Conservation (phyloP, 2,329 filamentous ascomycete genomes). For the Aspergillus pseudoterreus region DNA sequence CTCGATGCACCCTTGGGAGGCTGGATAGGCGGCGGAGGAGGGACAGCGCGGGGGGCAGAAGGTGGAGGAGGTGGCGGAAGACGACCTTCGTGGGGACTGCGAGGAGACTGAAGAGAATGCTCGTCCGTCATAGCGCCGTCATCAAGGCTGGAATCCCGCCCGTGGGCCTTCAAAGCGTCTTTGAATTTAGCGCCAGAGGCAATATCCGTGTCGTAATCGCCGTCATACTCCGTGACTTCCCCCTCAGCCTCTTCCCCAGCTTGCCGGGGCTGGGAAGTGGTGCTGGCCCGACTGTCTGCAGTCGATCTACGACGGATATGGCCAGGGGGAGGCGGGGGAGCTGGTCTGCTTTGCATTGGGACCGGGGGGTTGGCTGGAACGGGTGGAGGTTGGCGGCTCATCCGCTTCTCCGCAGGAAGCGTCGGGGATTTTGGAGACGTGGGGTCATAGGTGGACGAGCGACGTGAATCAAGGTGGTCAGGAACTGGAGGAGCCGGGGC, state of each 20-base stretch:
- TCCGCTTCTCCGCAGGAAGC: conserved; percentile 35
- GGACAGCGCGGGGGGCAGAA: conserved; percentile 56
- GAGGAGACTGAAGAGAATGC: conserved; percentile 46
- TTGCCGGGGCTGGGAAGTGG: conserved; percentile 43
- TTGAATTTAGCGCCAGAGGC: conserved; percentile 91
- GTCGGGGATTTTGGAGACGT: conserved; percentile 37
- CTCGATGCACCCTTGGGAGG: conserved; percentile 46
- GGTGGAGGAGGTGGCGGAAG: conserved; percentile 54
- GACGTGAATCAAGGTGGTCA: conserved; percentile 37
- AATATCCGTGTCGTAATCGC: conserved; percentile 97
- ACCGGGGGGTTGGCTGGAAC: conserved; percentile 38
- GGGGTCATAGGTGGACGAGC: conserved; percentile 39
- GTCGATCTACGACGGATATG: conserved; percentile 57
- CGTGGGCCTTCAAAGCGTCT: conserved; percentile 82
- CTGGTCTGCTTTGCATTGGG: conserved; percentile 55
- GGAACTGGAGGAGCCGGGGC: conserved; percentile 43
- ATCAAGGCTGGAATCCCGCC: conserved; percentile 71
- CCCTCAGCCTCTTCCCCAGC: conserved; percentile 64
- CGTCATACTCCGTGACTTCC: conserved; percentile 90
- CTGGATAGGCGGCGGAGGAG: conserved; percentile 64
- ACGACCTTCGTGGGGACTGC: conserved; percentile 36
- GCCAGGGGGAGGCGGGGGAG: conserved; percentile 60
- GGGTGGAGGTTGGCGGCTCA: conserved; percentile 43
- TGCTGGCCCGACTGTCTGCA: conserved; percentile 47
- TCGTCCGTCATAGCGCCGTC: conserved; percentile 59